These are phyloP conservation scores for Hylodesmum podocarpum DNA, from an alignment of 306 rosid species.

Conservation along the genomic window DNA sequence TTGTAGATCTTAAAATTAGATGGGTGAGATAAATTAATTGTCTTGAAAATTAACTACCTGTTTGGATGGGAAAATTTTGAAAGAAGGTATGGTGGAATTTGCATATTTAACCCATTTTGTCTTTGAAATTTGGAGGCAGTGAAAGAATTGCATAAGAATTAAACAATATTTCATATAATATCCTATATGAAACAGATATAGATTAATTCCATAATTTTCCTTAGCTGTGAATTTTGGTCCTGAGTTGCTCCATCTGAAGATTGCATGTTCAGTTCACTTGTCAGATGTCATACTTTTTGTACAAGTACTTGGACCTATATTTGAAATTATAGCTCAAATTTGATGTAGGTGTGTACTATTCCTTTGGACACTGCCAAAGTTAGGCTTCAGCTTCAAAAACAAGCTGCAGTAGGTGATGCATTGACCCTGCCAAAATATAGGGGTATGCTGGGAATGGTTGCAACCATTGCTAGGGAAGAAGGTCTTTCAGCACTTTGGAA, in stretches of 20 bases:
- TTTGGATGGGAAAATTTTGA: background rate
- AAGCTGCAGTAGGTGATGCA: constrained; percentile 59
- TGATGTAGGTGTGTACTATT: constrained; percentile 73
- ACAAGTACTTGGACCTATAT: background rate
- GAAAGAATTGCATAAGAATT: background rate
- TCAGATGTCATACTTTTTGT: background rate
- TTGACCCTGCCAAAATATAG: constrained; percentile 73
- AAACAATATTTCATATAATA: background rate
- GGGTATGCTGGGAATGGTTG: constrained; percentile 93
- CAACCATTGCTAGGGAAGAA: constrained; percentile 94
- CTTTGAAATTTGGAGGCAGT: background rate
- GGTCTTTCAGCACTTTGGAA: constrained; percentile 89
- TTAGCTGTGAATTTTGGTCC: background rate
- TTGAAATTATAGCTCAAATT: constrained; percentile 9
- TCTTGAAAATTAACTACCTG: background rate
- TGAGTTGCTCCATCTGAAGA: constrained; percentile 8
- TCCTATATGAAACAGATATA: background rate
- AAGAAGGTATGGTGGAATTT: background rate
- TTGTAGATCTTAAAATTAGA: constrained; percentile 9
- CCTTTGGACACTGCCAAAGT: constrained; percentile 99
- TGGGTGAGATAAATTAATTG: background rate
- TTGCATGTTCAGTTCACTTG: constrained; percentile 15
- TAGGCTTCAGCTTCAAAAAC: constrained; percentile 95
- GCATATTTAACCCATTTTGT: background rate
- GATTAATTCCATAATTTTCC: background rate